These are phyloP conservation scores for Aphanomyces stellatus DNA, from an alignment of 352 stramenopile genomes.

Conservation along the genomic window DNA sequence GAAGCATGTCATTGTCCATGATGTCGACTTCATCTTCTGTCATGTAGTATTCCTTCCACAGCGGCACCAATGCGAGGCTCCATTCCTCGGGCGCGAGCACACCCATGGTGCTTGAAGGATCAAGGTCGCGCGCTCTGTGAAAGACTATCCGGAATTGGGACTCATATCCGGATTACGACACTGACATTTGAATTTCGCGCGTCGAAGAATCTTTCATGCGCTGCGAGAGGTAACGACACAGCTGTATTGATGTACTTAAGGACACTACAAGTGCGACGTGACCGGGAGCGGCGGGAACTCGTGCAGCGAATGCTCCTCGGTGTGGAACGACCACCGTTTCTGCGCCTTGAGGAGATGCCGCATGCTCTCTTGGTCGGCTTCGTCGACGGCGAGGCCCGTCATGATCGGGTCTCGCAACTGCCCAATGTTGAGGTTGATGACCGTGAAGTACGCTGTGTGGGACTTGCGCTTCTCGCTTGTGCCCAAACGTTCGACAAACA, in stretches of 20 bases:
- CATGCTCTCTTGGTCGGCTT: slow-evolving; percentile 21
- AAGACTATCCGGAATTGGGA: slow-evolving; percentile 10
- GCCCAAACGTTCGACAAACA: slow-evolving; percentile 18
- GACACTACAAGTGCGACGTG: slow-evolving; percentile 14
- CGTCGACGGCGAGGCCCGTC: slow-evolving; percentile 15
- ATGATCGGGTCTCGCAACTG: neutral
- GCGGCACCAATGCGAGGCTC: slow-evolving; percentile 1
- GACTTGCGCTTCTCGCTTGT: slow-evolving; percentile 16
- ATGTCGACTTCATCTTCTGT: slow-evolving; percentile 15
- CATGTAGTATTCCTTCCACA: slow-evolving; percentile 18
- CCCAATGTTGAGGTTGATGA: slow-evolving; percentile 17
- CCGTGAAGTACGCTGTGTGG: slow-evolving; percentile 23
- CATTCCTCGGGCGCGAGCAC: slow-evolving; percentile 15
- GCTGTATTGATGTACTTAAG: too few relatives aligned
- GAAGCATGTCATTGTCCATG: slow-evolving; percentile 2
- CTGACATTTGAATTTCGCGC: too few relatives aligned
- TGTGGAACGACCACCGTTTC: slow-evolving; percentile 19
- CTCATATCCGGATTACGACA: too few relatives aligned
- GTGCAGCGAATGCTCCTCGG: slow-evolving; percentile 19
- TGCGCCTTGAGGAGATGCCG: slow-evolving; percentile 19
- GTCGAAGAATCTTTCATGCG: too few relatives aligned
- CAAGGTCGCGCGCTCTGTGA: neutral
- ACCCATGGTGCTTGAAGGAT: neutral
- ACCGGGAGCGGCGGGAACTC: slow-evolving; percentile 15
- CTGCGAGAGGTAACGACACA: too few relatives aligned